phyloP scores from a whole-genome alignment of 192 early-diverging fungal genomes.

The Coemansia umbellata region DNA sequence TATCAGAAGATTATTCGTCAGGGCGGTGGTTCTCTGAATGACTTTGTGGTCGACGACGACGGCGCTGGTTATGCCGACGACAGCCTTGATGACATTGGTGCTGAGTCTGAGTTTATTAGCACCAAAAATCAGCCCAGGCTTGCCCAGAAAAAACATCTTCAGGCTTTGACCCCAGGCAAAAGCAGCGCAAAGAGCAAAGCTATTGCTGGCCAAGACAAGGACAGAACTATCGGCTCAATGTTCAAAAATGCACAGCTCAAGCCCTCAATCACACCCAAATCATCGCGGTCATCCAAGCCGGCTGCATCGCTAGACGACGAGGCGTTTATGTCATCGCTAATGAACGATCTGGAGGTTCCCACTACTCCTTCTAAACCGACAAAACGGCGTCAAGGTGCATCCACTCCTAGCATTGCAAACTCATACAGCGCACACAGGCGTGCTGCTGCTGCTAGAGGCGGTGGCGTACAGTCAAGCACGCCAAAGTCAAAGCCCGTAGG shows the following conservation, averaged over 20 bases:
- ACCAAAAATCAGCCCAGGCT: background rate
- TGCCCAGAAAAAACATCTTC: no score
- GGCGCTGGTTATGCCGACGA: slow-evolving; percentile 34
- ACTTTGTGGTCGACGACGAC: slow-evolving; percentile 51
- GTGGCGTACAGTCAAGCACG: background rate
- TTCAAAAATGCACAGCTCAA: slow-evolving; percentile 41
- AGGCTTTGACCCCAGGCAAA: background rate
- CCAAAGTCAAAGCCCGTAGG: slow-evolving; percentile 10
- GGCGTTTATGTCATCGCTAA: slow-evolving; percentile 42
- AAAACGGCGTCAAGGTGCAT: slow-evolving; percentile 4
- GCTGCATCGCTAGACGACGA: slow-evolving; percentile 28
- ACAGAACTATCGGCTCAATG: slow-evolving; percentile 27
- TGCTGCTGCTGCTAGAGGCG: slow-evolving; percentile 2
- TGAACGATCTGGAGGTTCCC: slow-evolving; percentile 36
- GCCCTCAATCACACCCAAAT: background rate
- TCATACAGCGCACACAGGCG: slow-evolving; percentile 35
- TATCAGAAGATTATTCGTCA: slow-evolving; percentile 24
- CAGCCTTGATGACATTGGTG: slow-evolving; percentile 29
- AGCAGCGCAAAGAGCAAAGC: background rate
- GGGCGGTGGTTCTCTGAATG: slow-evolving; percentile 11
- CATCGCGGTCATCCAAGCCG: background rate
- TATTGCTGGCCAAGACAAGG: no score
- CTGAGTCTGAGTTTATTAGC: slow-evolving; percentile 1
- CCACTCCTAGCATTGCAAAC: background rate
- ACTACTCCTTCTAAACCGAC: slow-evolving; percentile 24